Evolutionary conservation across 2,329 filamentous ascomycete species (phyloP).

Genomic region (Cladosporium sp.): DNA sequence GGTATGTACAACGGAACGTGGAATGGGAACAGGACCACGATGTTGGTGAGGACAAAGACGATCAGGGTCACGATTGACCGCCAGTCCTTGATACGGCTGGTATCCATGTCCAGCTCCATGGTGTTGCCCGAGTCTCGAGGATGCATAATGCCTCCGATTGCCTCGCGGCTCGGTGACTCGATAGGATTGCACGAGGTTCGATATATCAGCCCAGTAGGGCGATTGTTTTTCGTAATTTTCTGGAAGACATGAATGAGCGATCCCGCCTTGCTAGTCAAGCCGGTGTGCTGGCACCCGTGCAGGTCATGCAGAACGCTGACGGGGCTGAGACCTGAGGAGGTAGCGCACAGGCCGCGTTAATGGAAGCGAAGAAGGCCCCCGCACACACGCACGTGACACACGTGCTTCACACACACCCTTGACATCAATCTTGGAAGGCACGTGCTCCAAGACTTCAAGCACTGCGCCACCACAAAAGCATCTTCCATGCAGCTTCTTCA

Average conservation of each 20-base stretch:
- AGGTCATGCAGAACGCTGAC: background rate
- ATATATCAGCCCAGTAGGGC: background rate
- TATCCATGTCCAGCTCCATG: slow-evolving; percentile 47
- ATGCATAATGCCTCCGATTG: no score
- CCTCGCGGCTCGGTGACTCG: background rate
- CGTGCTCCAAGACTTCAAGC: background rate
- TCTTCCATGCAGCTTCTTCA: background rate
- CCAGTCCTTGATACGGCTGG: slow-evolving; percentile 62
- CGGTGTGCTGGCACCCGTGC: background rate
- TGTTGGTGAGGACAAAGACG: slow-evolving; percentile 68
- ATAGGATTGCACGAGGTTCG: background rate
- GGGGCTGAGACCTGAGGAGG: background rate
- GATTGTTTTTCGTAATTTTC: background rate
- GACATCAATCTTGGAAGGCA: background rate
- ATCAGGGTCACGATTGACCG: slow-evolving; percentile 69
- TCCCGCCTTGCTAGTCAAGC: background rate
- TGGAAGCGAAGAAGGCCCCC: background rate
- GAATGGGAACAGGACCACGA: slow-evolving; percentile 69
- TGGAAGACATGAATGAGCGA: background rate
- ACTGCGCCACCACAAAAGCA: background rate
- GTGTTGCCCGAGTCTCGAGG: slow-evolving; percentile 3
- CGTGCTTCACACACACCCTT: background rate
- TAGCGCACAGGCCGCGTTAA: background rate
- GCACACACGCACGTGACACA: background rate
- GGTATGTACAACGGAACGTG: slow-evolving; percentile 64